Evolutionary conservation across 2,329 filamentous ascomycete genomes (phyloP), one percentile per base, ranked within the genome.

Genomic region (Ophiostoma triangulosporum): DNA sequence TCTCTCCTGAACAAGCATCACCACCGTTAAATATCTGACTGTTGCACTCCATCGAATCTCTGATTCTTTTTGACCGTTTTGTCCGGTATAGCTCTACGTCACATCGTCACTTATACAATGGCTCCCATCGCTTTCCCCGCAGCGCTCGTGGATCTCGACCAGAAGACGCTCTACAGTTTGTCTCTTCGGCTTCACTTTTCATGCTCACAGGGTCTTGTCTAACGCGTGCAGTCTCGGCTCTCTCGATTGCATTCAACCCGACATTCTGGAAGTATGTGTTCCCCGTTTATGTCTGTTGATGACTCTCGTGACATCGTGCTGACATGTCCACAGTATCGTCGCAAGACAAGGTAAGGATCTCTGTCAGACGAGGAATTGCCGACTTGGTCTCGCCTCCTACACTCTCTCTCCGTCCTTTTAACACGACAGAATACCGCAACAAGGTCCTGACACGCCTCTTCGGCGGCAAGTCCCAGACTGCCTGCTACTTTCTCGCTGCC

Each of bases 221-320:
- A 48, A 48, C 17, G 1, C 24, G 46, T 26, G 26, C 60, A 95
- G 90, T 93, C 61, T 87, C 88, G 61, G 86, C 83, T 48, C 76
- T 75, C 54, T 79, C 86, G 52, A 95, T 98, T 70, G 77, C 84
- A 49, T 97, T 98, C 71, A 98, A 98, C 70, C 93, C 93, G 22
- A 84, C 93, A n/a, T 97, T 96, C 70, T 98, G 93, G 93, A 98
- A 98, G 90, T 95, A 77, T 75, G 87, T 56, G 2, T 5, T 32
- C 8, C 26, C 9, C 32, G 27, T 33, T 20, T 43, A n/a, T 24
- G 40, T 22, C 35, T n/a, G 45, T 50, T 48, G 2, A 20, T 45
- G 33, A 54, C 17, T 22, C 4, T 38, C 20, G 12, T 38, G 8
- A 6, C 32, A 24, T 14, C 6, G 14, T 36, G 58, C 70, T 73